Base-by-base conservation (phyloP, 2,329 filamentous ascomycete genomes). In the Cladobotryum mycophilum region DNA sequence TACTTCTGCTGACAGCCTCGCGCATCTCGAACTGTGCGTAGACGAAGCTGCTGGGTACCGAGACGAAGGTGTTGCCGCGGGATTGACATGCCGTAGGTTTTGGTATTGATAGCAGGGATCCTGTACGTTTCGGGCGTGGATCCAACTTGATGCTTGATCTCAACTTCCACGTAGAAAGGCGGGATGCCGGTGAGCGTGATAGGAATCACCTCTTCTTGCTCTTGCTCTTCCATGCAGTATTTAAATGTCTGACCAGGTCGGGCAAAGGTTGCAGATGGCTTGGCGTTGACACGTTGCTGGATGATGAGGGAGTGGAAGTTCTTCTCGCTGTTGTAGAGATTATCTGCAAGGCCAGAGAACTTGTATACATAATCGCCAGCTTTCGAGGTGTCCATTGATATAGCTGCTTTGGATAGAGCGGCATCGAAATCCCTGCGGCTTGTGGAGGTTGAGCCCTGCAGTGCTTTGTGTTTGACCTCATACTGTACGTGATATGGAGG, bases 171-270 rank as follows among this genome's bases (percentile, higher is more conserved):
- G 44, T 85, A 85, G 72, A 99, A 99, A 0, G 93, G 93, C 6
- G 92, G 82, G 14, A 85, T 76, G 37, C 93, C 93, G 53, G 86
- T 86, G 15, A 99, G 77, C 2, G 81, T 84, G 53, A 99, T 86
- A 0, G 92, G 91, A 49, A 99, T 96, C 38, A 81, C 83, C 62
- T 99, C 91, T 61, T 95, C 89, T 33, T 84, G 82, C 48, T 82
- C 82, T 46, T 86, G 80, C 60, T 96, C 89, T 44, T 90, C 84
- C 66, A 90, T 86, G 71, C 93, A 99, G 69, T 92, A 96, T 65
- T 93, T 95, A 75, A 96, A 96, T 1, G 89, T 91, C 67, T 93
- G 93, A 14, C 91, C 91, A 3, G 91, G 89, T 58, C 88, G 88
- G 52, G 80, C 78, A 64, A 99, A 99, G 5, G 79, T 76, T 4